Base-by-base conservation (phyloP, 257 asterid species). In the Ilex aquifolium region DNA sequence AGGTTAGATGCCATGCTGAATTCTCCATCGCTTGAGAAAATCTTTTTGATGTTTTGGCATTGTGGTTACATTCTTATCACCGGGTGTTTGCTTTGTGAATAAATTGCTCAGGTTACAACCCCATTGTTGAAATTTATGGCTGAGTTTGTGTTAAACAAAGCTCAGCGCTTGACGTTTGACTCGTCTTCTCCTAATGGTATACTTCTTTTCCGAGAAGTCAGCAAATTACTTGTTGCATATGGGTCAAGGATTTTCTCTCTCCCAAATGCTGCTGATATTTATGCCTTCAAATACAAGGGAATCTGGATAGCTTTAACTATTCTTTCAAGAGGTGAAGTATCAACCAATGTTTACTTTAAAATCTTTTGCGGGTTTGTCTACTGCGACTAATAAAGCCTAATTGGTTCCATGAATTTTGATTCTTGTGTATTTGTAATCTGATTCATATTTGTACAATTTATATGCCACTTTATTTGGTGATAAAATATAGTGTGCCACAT, bases 111-210 rank as follows among this genome's bases (percentile, higher is more conserved):
- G 99, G 99, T 93, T 72, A 93, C 97, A 49, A 93, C 97, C 17
- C 97, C 99, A 44, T 67, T 89, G 79, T 82, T 93, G 70, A 93
- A 93, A 72, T 93, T 93, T 82, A 75, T 93, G 86, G 88, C 96
- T 5, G 99, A 93, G 82, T 85, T 93, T 55, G 99, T 93, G 69
- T 72, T 83, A 74, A 92, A 92, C 82, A 92, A 93, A 80, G 85
- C 94, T 63, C 93, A 85, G 59, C 96, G 99, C 14, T 77, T 92
- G 83, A 89, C 90, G 59, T 93, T 93, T 77, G 99, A 93, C 77
- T 85, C 83, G 42, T 93, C 99, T 64, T 93, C 99, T 66, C 96
- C 99, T 49, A 90, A 90, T 73, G 99, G 97, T 69, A 93, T 93
- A 72, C 96, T 93, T 66, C 97, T 93, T 55, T 93, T 93, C 77